A percentile compares a stretch with the other conserved stretches of the same genome.
Evolutionary conservation across 148 eudicot genomes (phyloP).

Genomic region (Chenopodium berlandieri): DNA sequence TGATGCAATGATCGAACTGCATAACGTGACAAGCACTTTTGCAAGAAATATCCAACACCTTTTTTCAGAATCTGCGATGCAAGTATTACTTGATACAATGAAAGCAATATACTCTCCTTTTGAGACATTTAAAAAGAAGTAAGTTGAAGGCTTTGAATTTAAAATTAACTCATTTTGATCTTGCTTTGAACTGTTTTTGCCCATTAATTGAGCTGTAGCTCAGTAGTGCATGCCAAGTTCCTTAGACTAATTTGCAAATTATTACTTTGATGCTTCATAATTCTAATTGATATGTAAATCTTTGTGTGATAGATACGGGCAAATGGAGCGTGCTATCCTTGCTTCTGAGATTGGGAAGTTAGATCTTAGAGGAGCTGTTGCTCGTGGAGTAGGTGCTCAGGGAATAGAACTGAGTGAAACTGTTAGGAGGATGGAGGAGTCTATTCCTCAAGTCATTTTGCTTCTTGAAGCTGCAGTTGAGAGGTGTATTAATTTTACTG

Average conservation of each 20-base stretch:
- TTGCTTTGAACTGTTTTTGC: not conserved
- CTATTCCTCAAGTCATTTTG: slow-evolving; percentile 87
- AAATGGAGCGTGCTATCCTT: slow-evolving; percentile 85
- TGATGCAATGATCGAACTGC: slow-evolving; percentile 82
- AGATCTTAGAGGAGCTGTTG: slow-evolving; percentile 93
- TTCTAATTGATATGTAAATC: slow-evolving; percentile 3
- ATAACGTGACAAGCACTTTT: slow-evolving; percentile 79
- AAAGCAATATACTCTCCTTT: slow-evolving; percentile 84
- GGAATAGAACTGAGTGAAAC: slow-evolving; percentile 98
- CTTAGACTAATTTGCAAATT: not conserved
- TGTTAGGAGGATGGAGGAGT: slow-evolving; percentile 96
- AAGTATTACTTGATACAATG: slow-evolving; percentile 61
- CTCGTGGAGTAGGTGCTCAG: slow-evolving; percentile 86
- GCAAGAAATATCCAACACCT: slow-evolving; percentile 89
- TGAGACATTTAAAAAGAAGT: slow-evolving; percentile 85
- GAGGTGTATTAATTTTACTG: slow-evolving; percentile 89
- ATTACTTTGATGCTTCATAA: not conserved
- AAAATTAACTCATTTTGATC: not conserved
- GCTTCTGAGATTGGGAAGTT: slow-evolving; percentile 72
- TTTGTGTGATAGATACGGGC: slow-evolving; percentile 65
- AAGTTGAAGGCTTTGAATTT: slow-evolving; percentile 19
- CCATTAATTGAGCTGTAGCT: slow-evolving; percentile 4
- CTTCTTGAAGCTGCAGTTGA: slow-evolving; percentile 91
- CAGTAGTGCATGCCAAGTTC: not conserved
- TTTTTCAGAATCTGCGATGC: slow-evolving; percentile 69